A percentile compares a stretch with the other conserved stretches of the same genome.
phyloP scores from a whole-genome alignment of 2,329 filamentous ascomycete species.

The Phialophora chinensis region DNA sequence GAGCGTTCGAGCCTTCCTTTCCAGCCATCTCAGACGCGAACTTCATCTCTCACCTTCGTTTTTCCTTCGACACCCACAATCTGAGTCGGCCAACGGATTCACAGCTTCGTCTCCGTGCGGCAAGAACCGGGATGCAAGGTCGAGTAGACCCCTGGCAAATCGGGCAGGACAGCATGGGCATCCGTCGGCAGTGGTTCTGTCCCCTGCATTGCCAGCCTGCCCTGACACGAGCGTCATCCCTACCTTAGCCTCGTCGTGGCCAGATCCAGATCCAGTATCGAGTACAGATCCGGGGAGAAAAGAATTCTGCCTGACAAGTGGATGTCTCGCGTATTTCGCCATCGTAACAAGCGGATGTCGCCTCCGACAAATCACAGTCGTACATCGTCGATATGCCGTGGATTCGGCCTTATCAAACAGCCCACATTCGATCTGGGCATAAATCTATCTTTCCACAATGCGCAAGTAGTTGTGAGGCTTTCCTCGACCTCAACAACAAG shows the following conservation, averaged over 20 bases:
- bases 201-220: not conserved
- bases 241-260: not conserved
- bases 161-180: not conserved
- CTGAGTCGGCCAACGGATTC: not conserved
- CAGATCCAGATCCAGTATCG: not conserved
- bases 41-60: not conserved
- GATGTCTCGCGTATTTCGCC: constrained; percentile 1
- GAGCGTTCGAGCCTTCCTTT: not conserved
- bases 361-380: not conserved
- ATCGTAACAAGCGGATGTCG: constrained; percentile 1
- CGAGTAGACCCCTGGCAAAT: not conserved
- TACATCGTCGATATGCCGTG: not conserved
- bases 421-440: not conserved
- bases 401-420: not conserved
- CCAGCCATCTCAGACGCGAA: not conserved
- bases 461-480: not conserved
- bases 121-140: not conserved
- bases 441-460: not conserved
- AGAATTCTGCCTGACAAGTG: not conserved
- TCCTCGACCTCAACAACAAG: not conserved
- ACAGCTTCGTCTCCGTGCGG: not conserved
- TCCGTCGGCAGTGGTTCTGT: not conserved
- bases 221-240: not conserved
- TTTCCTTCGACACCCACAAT: not conserved
- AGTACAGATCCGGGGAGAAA: not conserved